Percentiles rank a stretch among this genome's conserved stretches.
Evolutionary conservation across 129 eudicot species (phyloP).

Genomic region (Chrysanthemum makinoi): DNA sequence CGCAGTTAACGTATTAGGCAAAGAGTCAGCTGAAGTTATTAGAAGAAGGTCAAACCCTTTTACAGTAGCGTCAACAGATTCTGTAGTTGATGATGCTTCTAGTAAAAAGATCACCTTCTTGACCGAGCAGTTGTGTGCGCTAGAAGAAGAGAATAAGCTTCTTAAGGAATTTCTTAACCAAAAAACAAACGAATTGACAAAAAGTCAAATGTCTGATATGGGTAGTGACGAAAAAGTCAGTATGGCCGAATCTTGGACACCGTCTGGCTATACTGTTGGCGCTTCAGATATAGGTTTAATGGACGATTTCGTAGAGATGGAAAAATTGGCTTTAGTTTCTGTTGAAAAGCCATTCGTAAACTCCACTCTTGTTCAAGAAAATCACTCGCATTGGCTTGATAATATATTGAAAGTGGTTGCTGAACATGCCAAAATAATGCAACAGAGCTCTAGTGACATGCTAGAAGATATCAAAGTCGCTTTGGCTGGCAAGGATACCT

Average conservation of each 20-base stretch:
- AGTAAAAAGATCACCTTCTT: constrained; percentile 46
- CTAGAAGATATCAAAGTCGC: constrained; percentile 46
- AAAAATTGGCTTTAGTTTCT: constrained; percentile 69
- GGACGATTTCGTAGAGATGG: constrained; percentile 97
- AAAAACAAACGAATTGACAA: constrained; percentile 40
- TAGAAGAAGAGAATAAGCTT: constrained; percentile 75
- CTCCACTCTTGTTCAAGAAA: constrained; percentile 23
- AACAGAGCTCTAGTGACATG: constrained; percentile 31
- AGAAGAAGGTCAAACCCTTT: constrained; percentile 58
- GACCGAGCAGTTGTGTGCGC: constrained; percentile 44
- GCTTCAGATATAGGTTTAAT: constrained; percentile 67
- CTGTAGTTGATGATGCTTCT: constrained; percentile 39
- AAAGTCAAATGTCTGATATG: constrained; percentile 55
- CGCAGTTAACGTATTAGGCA: constrained; percentile 15
- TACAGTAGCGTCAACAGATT: constrained; percentile 40
- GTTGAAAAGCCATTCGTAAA: constrained; percentile 39
- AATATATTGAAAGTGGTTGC: constrained; percentile 33
- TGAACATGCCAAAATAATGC: constrained; percentile 29
- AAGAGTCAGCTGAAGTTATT: constrained; percentile 32
- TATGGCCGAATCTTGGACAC: constrained; percentile 61
- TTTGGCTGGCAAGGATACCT: constrained; percentile 17
- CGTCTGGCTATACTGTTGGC: constrained; percentile 42
- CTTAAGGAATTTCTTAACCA: constrained; percentile 58
- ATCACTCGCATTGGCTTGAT: constrained; percentile 31
- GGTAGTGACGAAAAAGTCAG: constrained; percentile 74